Conservation (phyloP, 1,284 basidiomycete species). For the Ustilago xerochloae region DNA sequence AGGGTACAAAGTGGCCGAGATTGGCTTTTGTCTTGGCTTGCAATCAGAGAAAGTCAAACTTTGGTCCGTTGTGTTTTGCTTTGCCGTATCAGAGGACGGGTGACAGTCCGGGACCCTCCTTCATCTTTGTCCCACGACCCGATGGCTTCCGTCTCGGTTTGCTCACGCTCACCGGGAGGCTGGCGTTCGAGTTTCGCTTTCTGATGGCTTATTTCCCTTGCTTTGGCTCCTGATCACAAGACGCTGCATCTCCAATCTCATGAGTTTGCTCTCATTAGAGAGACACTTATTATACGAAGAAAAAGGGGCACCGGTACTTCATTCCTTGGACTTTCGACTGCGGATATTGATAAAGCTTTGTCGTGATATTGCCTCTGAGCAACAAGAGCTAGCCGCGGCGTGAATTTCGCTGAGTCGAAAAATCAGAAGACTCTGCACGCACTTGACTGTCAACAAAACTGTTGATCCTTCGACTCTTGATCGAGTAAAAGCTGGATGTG, state of each 20-base stretch:
- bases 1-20: neutral
- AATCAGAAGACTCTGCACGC: too few relatives aligned
- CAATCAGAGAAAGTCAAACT: neutral
- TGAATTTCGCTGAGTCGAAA: too few relatives aligned
- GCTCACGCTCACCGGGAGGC: neutral
- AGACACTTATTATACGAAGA: too few relatives aligned
- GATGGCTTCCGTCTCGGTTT: slow-evolving; percentile 12
- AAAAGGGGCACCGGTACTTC: too few relatives aligned
- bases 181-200: neutral
- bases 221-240: too few relatives aligned
- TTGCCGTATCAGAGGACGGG: neutral
- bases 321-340: too few relatives aligned
- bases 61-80: neutral
- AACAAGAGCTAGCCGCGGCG: too few relatives aligned
- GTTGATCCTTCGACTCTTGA: neutral
- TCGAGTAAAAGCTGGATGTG: neutral
- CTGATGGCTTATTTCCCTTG: neutral
- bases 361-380: too few relatives aligned
- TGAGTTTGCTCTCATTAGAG: too few relatives aligned
- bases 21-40: slow-evolving; percentile 1
- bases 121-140: slow-evolving; percentile 27
- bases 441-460: neutral
- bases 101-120: slow-evolving; percentile 16
- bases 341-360: too few relatives aligned
- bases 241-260: too few relatives aligned